A percentile compares a stretch with the other conserved stretches of the same genome.
These are phyloP conservation scores for Globomyces sp. DNA, from an alignment of 371 early-diverging fungal species.

Conservation along the genomic window DNA sequence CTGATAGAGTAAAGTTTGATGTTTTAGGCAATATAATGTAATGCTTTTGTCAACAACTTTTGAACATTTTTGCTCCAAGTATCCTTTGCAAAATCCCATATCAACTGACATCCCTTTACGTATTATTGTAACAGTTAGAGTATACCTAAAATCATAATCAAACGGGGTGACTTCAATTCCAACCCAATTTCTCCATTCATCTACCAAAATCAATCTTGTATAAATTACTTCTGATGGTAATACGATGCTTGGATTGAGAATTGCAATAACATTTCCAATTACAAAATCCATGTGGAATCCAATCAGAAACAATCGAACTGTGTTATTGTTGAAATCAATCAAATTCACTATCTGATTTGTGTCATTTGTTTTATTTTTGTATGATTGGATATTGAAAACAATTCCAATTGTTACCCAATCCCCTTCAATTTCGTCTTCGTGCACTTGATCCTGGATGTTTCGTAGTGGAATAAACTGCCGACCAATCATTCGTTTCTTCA, in stretches of 20 bases:
- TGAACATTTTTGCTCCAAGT: slow-evolving; percentile 23
- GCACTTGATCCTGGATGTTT: slow-evolving; percentile 12
- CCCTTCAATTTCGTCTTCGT: slow-evolving; percentile 30
- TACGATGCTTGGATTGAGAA: slow-evolving; percentile 40
- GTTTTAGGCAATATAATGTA: slow-evolving; percentile 33
- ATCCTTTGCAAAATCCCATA: slow-evolving; percentile 30
- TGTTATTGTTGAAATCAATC: no score
- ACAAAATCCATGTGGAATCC: slow-evolving; percentile 24
- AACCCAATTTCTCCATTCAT: slow-evolving; percentile 25
- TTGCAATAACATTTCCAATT: slow-evolving; percentile 39
- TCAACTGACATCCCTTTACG: slow-evolving; percentile 38
- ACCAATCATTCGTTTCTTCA: neutral
- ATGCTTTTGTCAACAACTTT: slow-evolving; percentile 29
- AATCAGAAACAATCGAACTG: neutral
- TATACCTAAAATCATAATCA: slow-evolving; percentile 25
- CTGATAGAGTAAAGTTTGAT: slow-evolving; percentile 29
- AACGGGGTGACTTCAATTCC: slow-evolving; percentile 32
- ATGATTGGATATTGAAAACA: slow-evolving; percentile 11
- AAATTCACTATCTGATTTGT: no score
- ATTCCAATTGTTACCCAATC: slow-evolving; percentile 50
- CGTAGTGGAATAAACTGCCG: slow-evolving; percentile 22
- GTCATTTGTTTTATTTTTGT: no score
- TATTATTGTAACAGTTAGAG: no score
- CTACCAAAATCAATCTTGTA: slow-evolving; percentile 9
- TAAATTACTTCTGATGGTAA: slow-evolving; percentile 17